Evolutionary conservation across 2,329 filamentous ascomycete species (phyloP), one percentile per base, ranked within the genome.

Genomic region (Colletotrichum tofieldiae): DNA sequence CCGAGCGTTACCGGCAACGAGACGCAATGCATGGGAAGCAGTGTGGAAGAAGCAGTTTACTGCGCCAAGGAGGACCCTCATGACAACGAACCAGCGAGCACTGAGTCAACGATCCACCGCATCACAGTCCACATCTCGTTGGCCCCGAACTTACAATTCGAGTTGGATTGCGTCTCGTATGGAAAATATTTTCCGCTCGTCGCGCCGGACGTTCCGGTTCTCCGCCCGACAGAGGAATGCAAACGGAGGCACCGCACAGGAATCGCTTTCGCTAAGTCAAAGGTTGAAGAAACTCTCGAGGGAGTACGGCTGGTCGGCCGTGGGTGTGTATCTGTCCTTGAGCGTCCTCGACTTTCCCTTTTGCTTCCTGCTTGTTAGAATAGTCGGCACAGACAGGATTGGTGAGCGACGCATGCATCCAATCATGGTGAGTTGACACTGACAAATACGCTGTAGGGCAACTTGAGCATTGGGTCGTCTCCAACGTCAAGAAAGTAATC

Each of bases 321-420:
- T 98, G 6, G 96, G 95, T n/a, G 94, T 99, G 18, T 99, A 99
- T 82, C 82, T 98, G 14, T 87, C 87, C 1, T 84, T 99, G 66
- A 95, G 93, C 52, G 93, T 93, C 47, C 84, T 98, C 63, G 96
- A 99, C 83, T 97, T 98, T 75, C 96, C 96, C 0, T 94, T 98
- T 80, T 98, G 96, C 84, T 99, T 98, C 84, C 83, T 97, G 66
- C 90, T 96, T 12, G 96, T 99, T 58, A 90, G 92, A 69, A 85
- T 91, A 64, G 88, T 98, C 2, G 96, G 96, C 20, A 93, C 94
- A 0, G 96, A 99, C 35, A 90, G 89, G 67, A 96, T 99, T 78
- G 95, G 94, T 87, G 82, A 85, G 85, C 74, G 20, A 71, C 35
- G 52, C 20, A 43, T 16, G 9, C 43, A n/a, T 52, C 60, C 26